Evolutionary conservation across 1,139 yeast genomes (phyloP), one percentile per base, ranked within the genome.

Genomic region (Diutina ranongensis): DNA sequence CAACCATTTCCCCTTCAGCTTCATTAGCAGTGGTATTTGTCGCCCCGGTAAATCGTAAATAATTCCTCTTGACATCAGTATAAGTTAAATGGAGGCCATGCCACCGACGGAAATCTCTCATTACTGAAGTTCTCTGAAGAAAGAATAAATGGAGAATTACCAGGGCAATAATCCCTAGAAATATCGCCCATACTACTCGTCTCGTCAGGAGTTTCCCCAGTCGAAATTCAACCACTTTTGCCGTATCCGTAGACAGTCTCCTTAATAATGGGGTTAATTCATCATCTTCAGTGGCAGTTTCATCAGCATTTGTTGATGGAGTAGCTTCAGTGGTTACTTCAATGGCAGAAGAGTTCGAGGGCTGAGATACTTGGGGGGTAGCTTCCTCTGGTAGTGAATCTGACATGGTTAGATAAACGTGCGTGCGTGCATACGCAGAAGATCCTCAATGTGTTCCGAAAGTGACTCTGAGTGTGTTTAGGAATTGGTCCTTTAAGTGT

Each of bases 41-140:
- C 9, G 25, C 12, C 20, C 42, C 42, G 13, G 32, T 4, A n/a
- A 20, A 25, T 10, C 16, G 32, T 5, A 38, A 15, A 18, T 21
- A 38, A 9, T 16, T 12, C 21, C 31, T n/a, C 33, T 38, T 38
- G 42, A 38, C 42, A 16, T 83, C 92, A n/a, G 76, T 70, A 49
- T 72, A 74, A 2, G 88, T 79, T 45, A 82, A 56, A 47, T 65
- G 73, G 25, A 81, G 72, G 20, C 80, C 78, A 60, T 87, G 87
- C 55, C 86, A 63, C 47, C 95, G 64, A 54, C 92, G 72, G 58
- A 85, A 78, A 60, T 89, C 97, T 51, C 97, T 69, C 46, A 84
- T 78, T 18, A 87, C 65, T 1, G 96, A 85, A 1, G 97, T 87
- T 49, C 97, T 64, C 1, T 97, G 97, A 27, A 88, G 67, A 57